Evolutionary conservation across 1,284 basidiomycete genomes (phyloP), one percentile per base, ranked within the genome.

Genomic region (Moniliella sp.): DNA sequence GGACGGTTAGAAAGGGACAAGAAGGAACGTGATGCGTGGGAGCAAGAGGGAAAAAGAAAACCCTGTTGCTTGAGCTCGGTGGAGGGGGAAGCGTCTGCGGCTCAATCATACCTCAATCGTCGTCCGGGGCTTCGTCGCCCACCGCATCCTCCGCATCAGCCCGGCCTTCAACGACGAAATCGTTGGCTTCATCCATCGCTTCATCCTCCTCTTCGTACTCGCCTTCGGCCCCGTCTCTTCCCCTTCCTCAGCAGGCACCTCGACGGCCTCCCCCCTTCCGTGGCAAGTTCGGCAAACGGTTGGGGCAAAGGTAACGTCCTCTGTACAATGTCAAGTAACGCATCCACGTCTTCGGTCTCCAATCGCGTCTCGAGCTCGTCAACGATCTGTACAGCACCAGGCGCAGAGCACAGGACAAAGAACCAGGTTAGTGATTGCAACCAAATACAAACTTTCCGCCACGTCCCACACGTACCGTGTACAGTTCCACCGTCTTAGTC

Each of bases 351-450:
- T 14, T 73, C 69, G 0, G 72, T 70, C 16, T 56, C 44, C 4
- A 86, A 69, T 25, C 83, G 70, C 41, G 78, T 76, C 59, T 83
- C 79, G 1, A 82, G 64, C 57, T 88, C 82, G 61, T 91, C 82
- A 10, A 93, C 72, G 31, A 86, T 76, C 82, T 88, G 45, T 3
- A n/a, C 8, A 9, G 0, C 9, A 15, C 8, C 10, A 19, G 19
- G 12, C 5, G 3, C 15, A 33, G 5, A 15, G 9, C 8, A 14
- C 8, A 26, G 21, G 11, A 18, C 2, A 25, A n/a, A n/a, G n/a
- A n/a, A n/a, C n/a, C n/a, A n/a, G n/a, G n/a, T n/a, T n/a, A n/a
- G n/a, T n/a, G 4, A 4, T 21, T 9, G 10, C 15, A 14, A 4
- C 26, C 9, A 16, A 7, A 3, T 30, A 11, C 8, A 28, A 14